Percentiles rank a stretch among this genome's conserved stretches.
These are phyloP conservation scores for Fraxinus anomala DNA, from an alignment of 257 asterid genomes.

Conservation along the genomic window DNA sequence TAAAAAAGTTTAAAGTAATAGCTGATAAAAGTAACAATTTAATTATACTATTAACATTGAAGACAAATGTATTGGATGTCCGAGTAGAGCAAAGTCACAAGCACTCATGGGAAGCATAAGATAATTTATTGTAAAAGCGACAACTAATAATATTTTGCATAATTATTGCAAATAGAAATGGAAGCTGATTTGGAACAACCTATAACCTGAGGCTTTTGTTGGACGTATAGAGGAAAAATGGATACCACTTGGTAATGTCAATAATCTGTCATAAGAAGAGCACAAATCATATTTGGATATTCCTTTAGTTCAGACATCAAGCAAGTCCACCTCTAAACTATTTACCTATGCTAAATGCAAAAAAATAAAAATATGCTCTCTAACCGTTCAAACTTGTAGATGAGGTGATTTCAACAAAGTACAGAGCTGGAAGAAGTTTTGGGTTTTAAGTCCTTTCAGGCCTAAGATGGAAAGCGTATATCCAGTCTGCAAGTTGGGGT, in stretches of 20 bases:
- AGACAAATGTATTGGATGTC: background rate
- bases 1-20: background rate
- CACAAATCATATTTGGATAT: background rate
- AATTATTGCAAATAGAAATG: background rate
- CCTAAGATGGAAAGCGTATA: no score
- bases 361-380: no score
- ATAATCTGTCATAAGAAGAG: slow-evolving; percentile 4
- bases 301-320: background rate
- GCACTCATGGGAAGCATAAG: background rate
- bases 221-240: background rate
- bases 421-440: no score
- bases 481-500: no score
- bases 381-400: no score
- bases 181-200: slow-evolving; percentile 15
- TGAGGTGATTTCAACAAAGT: no score
- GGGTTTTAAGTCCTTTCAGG: no score
- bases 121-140: slow-evolving; percentile 1
- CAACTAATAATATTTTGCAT: background rate
- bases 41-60: background rate
- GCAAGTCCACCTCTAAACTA: background rate
- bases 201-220: background rate
- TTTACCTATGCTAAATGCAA: background rate
- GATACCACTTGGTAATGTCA: background rate
- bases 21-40: background rate
- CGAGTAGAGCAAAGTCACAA: background rate